A percentile compares a stretch with the other conserved stretches of the same genome.
These are phyloP conservation scores for Suhomyces pyralidae DNA, from an alignment of 805 yeast genomes.

Conservation along the genomic window DNA sequence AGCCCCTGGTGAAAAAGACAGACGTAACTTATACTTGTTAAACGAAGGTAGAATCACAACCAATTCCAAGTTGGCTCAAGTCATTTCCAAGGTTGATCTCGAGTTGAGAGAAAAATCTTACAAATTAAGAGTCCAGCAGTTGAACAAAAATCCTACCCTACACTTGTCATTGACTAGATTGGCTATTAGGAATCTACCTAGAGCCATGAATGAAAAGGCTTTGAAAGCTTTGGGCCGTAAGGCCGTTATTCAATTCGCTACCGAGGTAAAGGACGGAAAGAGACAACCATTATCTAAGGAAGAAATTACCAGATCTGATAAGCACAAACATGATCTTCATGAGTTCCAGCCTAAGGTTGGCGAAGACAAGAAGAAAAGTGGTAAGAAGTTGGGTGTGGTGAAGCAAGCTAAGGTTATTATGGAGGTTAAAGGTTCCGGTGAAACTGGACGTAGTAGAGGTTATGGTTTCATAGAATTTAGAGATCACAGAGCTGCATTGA, in stretches of 20 bases:
- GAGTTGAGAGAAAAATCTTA: slow-evolving; percentile 87
- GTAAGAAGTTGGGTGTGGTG: slow-evolving; percentile 84
- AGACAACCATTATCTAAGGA: slow-evolving; percentile 89
- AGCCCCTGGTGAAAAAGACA: slow-evolving; percentile 75
- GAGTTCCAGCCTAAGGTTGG: slow-evolving; percentile 20
- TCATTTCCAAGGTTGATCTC: slow-evolving; percentile 67
- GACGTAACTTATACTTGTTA: slow-evolving; percentile 76
- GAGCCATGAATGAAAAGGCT: slow-evolving; percentile 85
- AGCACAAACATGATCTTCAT: slow-evolving; percentile 50
- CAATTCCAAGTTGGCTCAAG: slow-evolving; percentile 72
- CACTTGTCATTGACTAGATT: slow-evolving; percentile 93
- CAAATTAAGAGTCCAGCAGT: slow-evolving; percentile 81
- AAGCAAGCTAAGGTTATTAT: slow-evolving; percentile 89
- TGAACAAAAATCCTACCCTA: slow-evolving; percentile 84
- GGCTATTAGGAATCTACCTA: slow-evolving; percentile 90
- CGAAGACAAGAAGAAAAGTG: slow-evolving; percentile 50
- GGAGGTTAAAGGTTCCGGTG: slow-evolving; percentile 88
- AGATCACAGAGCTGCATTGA: slow-evolving; percentile 88
- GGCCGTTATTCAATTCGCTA: slow-evolving; percentile 92
- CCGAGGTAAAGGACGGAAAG: slow-evolving; percentile 67
- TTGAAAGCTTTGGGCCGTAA: slow-evolving; percentile 90
- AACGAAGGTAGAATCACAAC: slow-evolving; percentile 92
- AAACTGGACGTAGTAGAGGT: slow-evolving; percentile 89
- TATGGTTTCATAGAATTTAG: slow-evolving; percentile 93
- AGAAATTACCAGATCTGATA: slow-evolving; percentile 76